Conservation (phyloP, 352 stramenopile species). For the Phytophthora hibernalis region DNA sequence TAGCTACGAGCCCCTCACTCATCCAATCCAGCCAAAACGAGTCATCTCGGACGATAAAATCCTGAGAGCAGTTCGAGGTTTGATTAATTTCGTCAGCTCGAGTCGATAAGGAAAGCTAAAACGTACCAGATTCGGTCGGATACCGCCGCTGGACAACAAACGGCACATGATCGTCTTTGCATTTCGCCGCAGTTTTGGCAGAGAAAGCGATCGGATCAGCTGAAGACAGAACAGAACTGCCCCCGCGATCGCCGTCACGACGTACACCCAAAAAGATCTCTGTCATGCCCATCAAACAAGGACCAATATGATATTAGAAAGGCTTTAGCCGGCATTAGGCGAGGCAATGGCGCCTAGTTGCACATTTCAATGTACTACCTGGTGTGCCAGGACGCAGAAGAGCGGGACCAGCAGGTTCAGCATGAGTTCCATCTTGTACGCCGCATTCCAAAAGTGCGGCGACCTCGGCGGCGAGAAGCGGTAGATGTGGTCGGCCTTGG, state of each 20-base stretch:
- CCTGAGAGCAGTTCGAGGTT: conserved; percentile 38
- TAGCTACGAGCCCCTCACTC: conserved; percentile 82
- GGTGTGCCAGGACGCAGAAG: conserved; percentile 81
- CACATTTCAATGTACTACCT: conserved; percentile 53
- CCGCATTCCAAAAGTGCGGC: conserved; percentile 81
- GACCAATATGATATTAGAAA: conserved; percentile 31
- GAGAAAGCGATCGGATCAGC: conserved; percentile 75
- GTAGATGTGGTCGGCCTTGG: conserved; percentile 82
- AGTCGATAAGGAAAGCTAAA: background rate
- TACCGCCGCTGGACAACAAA: conserved; percentile 66
- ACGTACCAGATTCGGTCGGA: conserved; percentile 62
- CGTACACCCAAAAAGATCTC: conserved; percentile 86
- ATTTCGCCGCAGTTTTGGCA: conserved; percentile 69
- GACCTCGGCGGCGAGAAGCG: conserved; percentile 75
- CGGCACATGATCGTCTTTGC: conserved; percentile 81
- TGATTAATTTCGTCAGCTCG: background rate
- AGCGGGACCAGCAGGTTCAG: conserved; percentile 79
- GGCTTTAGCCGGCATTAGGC: conserved; percentile 5
- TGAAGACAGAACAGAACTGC: conserved; percentile 65
- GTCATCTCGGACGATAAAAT: conserved; percentile 81
- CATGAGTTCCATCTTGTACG: conserved; percentile 84
- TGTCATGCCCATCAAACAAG: conserved; percentile 28
- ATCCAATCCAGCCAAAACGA: conserved; percentile 91
- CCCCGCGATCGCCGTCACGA: conserved; percentile 64
- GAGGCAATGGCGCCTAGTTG: conserved; percentile 5